These are phyloP conservation scores for Pseudonitzschia delicatissima DNA, from an alignment of 108 stramenopile species.

Conservation along the genomic window DNA sequence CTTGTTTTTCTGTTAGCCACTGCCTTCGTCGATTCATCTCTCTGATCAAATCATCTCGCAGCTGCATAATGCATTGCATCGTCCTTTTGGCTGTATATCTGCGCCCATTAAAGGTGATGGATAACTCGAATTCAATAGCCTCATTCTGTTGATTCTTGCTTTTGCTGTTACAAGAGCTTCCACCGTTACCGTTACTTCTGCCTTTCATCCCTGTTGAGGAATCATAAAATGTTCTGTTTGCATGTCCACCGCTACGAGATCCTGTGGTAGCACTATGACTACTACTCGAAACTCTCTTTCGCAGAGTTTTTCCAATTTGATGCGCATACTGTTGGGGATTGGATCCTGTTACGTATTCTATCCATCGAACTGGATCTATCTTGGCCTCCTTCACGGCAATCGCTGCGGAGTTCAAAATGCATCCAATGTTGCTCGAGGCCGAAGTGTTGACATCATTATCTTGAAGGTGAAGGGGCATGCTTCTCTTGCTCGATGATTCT, in stretches of 20 bases:
- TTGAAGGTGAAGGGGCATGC: slow-evolving; percentile 12
- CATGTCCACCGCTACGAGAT: neutral
- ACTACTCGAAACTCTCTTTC: slow-evolving; percentile 15
- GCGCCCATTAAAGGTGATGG: slow-evolving; percentile 65
- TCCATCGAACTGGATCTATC: slow-evolving; percentile 56
- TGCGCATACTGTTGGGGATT: slow-evolving; percentile 29
- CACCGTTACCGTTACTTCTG: neutral
- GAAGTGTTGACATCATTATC: neutral
- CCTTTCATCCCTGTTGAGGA: neutral
- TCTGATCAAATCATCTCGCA: slow-evolving; percentile 63
- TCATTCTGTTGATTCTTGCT: slow-evolving; percentile 31
- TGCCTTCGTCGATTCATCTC: slow-evolving; percentile 41
- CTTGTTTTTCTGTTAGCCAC: slow-evolving; percentile 13
- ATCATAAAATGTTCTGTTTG: neutral
- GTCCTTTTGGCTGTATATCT: slow-evolving; percentile 75
- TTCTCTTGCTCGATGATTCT: neutral
- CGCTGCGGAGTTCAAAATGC: neutral
- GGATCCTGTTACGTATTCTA: slow-evolving; percentile 55
- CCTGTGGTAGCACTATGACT: no score
- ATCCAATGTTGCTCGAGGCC: neutral
- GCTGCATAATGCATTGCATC: slow-evolving; percentile 58
- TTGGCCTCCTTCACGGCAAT: slow-evolving; percentile 62
- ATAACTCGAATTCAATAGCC: slow-evolving; percentile 73
- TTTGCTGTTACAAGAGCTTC: neutral
- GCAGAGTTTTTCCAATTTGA: slow-evolving; percentile 15